These are phyloP conservation scores for Pseudogymnoascus sp. DNA, from an alignment of 2,329 filamentous ascomycete genomes.

Conservation along the genomic window DNA sequence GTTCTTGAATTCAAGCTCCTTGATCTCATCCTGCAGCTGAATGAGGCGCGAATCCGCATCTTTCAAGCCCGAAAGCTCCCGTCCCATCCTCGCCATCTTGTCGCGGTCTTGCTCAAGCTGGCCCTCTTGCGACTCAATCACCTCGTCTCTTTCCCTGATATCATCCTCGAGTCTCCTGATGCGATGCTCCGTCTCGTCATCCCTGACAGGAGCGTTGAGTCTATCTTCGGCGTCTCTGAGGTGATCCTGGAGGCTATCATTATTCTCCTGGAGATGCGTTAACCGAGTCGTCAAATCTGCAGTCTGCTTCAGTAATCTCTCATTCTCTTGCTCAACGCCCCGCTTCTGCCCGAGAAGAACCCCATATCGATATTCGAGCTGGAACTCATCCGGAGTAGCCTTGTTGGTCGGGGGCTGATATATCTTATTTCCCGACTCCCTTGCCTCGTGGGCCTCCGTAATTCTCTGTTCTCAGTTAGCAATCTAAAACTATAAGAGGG, in stretches of 20 bases:
- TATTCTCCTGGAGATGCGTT: slow-evolving; percentile 50
- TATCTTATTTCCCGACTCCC: slow-evolving; percentile 2
- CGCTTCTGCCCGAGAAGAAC: slow-evolving; percentile 14
- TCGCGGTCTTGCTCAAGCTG: slow-evolving; percentile 47
- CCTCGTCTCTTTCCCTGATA: slow-evolving; percentile 57
- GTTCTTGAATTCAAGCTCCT: slow-evolving; percentile 49
- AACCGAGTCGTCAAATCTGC: slow-evolving; percentile 51
- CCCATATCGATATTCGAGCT: slow-evolving; percentile 41
- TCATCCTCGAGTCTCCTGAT: slow-evolving; percentile 47
- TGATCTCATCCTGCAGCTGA: slow-evolving; percentile 48
- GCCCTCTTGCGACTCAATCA: slow-evolving; percentile 62
- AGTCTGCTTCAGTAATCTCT: slow-evolving; percentile 45
- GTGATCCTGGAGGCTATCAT: slow-evolving; percentile 49
- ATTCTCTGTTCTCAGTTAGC: background rate
- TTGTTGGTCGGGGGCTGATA: slow-evolving; percentile 3
- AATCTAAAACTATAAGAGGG: background rate
- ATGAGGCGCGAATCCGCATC: slow-evolving; percentile 39
- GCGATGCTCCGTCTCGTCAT: slow-evolving; percentile 42
- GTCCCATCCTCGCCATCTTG: slow-evolving; percentile 35
- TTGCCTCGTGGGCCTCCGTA: slow-evolving; percentile 5
- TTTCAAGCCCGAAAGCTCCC: slow-evolving; percentile 40
- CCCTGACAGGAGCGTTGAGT: slow-evolving; percentile 41
- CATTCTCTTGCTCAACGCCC: slow-evolving; percentile 43
- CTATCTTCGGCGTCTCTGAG: slow-evolving; percentile 25
- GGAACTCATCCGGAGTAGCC: slow-evolving; percentile 23